Percentiles rank a stretch among this genome's conserved stretches.
Evolutionary conservation across 768 basidiomycete species (phyloP).

Genomic region (Sarcomyxa edulis): DNA sequence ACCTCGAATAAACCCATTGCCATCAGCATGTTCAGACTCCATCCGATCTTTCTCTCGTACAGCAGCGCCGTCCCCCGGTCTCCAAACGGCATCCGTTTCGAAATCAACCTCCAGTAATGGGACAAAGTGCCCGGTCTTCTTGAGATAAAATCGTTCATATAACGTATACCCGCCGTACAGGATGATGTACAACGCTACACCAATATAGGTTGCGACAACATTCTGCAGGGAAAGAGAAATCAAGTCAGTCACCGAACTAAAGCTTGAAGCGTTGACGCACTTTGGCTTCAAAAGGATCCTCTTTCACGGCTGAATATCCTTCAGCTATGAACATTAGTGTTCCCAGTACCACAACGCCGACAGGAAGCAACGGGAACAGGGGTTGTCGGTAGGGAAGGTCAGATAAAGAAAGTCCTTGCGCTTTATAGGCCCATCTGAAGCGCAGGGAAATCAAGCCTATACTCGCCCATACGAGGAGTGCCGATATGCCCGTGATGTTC

Average conservation of each 20-base stretch:
- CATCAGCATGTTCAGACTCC: slow-evolving; percentile 3
- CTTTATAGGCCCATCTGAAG: slow-evolving; percentile 57
- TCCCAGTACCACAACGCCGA: slow-evolving; percentile 43
- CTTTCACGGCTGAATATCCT: slow-evolving; percentile 43
- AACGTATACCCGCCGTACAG: slow-evolving; percentile 39
- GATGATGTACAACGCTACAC: slow-evolving; percentile 38
- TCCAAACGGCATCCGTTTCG: slow-evolving; percentile 51
- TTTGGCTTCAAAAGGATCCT: slow-evolving; percentile 36
- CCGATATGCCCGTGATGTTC: slow-evolving; percentile 61
- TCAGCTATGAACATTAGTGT: slow-evolving; percentile 50
- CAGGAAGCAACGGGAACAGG: slow-evolving; percentile 46
- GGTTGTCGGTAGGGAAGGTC: slow-evolving; percentile 60
- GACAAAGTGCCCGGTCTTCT: slow-evolving; percentile 30
- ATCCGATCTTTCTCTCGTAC: slow-evolving; percentile 27
- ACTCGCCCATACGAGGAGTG: slow-evolving; percentile 62
- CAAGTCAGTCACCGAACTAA: slow-evolving; percentile 1
- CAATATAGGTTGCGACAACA: slow-evolving; percentile 51
- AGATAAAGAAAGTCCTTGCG: slow-evolving; percentile 41
- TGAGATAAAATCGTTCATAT: slow-evolving; percentile 30
- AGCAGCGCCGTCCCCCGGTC: slow-evolving; percentile 32
- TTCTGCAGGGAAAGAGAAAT: slow-evolving; percentile 26
- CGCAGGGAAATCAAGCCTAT: slow-evolving; percentile 52
- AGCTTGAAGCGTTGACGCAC: slow-evolving; percentile 20
- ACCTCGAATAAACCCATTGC: neutral
- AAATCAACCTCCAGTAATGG: slow-evolving; percentile 41